A percentile compares a stretch with the other conserved stretches of the same genome.
These are phyloP conservation scores for Diplodia seriata DNA, from an alignment of 2,329 filamentous ascomycete genomes.

Conservation along the genomic window DNA sequence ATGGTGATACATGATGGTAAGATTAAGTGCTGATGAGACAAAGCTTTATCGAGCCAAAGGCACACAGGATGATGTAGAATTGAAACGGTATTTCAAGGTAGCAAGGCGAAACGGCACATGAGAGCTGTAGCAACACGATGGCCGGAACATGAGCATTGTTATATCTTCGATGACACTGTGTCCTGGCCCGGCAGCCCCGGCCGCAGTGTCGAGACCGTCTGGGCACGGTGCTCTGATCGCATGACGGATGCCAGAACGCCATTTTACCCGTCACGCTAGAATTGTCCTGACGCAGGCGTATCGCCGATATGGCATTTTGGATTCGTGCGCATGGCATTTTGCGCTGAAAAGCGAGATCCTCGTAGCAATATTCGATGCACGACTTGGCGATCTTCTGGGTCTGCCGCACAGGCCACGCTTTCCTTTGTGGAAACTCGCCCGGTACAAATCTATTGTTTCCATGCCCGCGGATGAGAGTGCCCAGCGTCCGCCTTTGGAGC, in stretches of 20 bases:
- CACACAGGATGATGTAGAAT: background rate
- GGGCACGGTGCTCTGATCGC: constrained; percentile 12
- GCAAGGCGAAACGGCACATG: background rate
- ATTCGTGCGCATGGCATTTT: constrained; percentile 26
- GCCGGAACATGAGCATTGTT: background rate
- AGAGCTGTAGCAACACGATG: background rate
- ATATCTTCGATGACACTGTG: constrained; percentile 1
- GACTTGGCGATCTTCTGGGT: constrained; percentile 24
- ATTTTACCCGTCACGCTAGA: constrained; percentile 20
- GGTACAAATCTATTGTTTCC: background rate
- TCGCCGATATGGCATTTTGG: constrained; percentile 30
- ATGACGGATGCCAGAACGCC: constrained; percentile 14
- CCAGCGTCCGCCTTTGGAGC: background rate
- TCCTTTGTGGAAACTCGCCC: background rate
- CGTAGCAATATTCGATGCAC: constrained; percentile 29
- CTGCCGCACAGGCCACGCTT: constrained; percentile 15
- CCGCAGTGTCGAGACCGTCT: constrained; percentile 1
- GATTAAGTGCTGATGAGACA: background rate
- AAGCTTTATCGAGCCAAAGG: background rate
- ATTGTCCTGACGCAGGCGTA: constrained; percentile 13
- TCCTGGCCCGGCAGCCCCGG: background rate
- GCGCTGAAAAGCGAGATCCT: constrained; percentile 31
- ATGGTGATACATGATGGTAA: constrained; percentile 27
- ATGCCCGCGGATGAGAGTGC: constrained; percentile 1
- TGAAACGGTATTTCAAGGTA: background rate